Evolutionary conservation across 2,329 filamentous ascomycete species (phyloP), one percentile per base, ranked within the genome.

Genomic region (Diaporthe citri): DNA sequence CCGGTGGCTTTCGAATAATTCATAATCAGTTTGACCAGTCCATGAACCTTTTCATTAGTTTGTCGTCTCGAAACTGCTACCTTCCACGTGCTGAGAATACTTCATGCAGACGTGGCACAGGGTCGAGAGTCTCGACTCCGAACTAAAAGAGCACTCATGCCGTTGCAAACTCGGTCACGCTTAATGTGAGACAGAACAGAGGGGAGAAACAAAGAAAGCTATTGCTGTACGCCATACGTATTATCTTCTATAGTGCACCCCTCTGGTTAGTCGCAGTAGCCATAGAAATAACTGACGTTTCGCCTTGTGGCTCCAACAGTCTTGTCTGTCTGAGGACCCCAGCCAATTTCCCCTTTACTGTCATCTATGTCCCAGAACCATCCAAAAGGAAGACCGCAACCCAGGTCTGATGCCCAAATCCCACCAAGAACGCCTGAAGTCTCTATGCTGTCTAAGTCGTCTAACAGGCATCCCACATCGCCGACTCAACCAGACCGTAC

Each of bases 381-480:
- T 25, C 46, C 71, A 51, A 43, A 64, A 72, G 12, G 10, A 55
- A 20, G 41, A 55, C 15, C 57, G 20, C 57, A 72, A 22, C 34
- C 56, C 43, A 56, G 9, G 55, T 46, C 48, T 64, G 36, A 48
- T 36, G 13, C 36, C 48, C 25, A 34, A 25, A 56, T 3, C 28
- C 46, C 20, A 39, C 64, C 31, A 20, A 34, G 34, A 72, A 72
- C 71, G 71, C 71, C 71, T 43, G 34, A 72, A 64, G 25, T 55
- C 56, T 55, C 36, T 55, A 46, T 64, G 55, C 71, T 64, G 71
- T 55, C 57, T 64, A 72, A 69, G n/a, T 67, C 46, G 34, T 69
- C 48, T 69, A 41, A 55, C 64, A 39, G 34, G 64, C 64, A 69
- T 39, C 64, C 34, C 64, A 22, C n/a, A 22, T 55, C 48, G 22